Conservation (phyloP, 179 eudicot species). For the Carnegiea gigantea region DNA sequence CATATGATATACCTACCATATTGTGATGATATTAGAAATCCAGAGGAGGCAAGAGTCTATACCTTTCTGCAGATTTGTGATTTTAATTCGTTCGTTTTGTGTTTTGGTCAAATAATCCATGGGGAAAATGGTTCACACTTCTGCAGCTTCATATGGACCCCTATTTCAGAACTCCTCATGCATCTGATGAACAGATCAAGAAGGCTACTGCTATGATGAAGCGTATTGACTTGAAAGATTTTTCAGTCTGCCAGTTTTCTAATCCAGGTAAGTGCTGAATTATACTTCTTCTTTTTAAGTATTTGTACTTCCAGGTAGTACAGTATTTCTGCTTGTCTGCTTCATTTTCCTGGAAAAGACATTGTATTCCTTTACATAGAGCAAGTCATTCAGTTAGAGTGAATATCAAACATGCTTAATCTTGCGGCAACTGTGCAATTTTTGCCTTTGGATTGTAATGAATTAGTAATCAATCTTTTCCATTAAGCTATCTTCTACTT, state of each 20-base stretch:
- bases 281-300: not conserved
- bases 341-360: not conserved
- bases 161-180: slow-evolving; percentile 40
- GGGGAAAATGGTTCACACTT: slow-evolving; percentile 16
- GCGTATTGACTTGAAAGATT: slow-evolving; percentile 79
- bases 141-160: slow-evolving; percentile 62
- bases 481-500: not conserved
- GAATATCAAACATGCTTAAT: not conserved
- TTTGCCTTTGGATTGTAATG: not conserved
- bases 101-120: slow-evolving; percentile 14
- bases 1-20: slow-evolving; percentile 97
- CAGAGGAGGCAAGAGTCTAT: slow-evolving; percentile 68
- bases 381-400: not conserved
- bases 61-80: not conserved
- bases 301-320: not conserved
- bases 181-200: slow-evolving; percentile 73
- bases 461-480: not conserved
- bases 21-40: slow-evolving; percentile 84
- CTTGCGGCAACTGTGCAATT: not conserved
- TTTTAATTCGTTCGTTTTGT: not conserved
- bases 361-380: not conserved
- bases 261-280: slow-evolving; percentile 68
- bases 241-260: slow-evolving; percentile 92
- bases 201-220: slow-evolving; percentile 67
- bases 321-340: not conserved